A percentile compares a stretch with the other conserved stretches of the same genome.
These are phyloP conservation scores for Agrocybe pediades DNA, from an alignment of 768 basidiomycete species.

Conservation along the genomic window DNA sequence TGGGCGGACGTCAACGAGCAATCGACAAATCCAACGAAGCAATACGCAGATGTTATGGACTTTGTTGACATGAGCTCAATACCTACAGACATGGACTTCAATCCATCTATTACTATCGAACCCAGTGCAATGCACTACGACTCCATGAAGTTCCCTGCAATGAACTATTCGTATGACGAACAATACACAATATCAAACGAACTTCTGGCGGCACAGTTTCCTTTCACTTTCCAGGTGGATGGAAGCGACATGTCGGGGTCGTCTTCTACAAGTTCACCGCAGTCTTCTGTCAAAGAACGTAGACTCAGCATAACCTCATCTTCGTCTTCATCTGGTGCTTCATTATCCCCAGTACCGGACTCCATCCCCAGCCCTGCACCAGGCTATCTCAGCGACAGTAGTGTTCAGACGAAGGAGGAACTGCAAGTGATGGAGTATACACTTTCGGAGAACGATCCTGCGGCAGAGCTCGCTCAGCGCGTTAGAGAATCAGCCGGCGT, in stretches of 20 bases:
- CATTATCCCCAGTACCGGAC: constrained; percentile 52
- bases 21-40: constrained; percentile 24
- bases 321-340: constrained; percentile 56
- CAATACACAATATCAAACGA: constrained; percentile 22
- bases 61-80: constrained; percentile 40
- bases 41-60: constrained; percentile 42
- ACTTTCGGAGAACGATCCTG: constrained; percentile 25
- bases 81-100: constrained; percentile 64
- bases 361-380: constrained; percentile 29
- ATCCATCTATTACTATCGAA: constrained; percentile 60
- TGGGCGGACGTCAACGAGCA: constrained; percentile 42
- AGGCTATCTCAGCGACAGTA: constrained; percentile 21
- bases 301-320: constrained; percentile 58
- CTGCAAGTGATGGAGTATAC: constrained; percentile 10
- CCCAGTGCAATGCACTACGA: constrained; percentile 63
- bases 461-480: constrained; percentile 46
- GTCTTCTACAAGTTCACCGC: constrained; percentile 25
- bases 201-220: constrained; percentile 23
- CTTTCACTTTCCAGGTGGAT: constrained; percentile 42
- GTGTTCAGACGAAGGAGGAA: constrained; percentile 23
- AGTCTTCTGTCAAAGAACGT: constrained; percentile 31
- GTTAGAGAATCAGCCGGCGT: constrained; percentile 61
- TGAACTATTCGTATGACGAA: constrained; percentile 27
- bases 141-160: constrained; percentile 23
- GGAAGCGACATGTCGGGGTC: constrained; percentile 15